Evolutionary conservation across 2,329 filamentous ascomycete genomes (phyloP), one percentile per base, ranked within the genome.

Genomic region (Colletotrichum sp.): DNA sequence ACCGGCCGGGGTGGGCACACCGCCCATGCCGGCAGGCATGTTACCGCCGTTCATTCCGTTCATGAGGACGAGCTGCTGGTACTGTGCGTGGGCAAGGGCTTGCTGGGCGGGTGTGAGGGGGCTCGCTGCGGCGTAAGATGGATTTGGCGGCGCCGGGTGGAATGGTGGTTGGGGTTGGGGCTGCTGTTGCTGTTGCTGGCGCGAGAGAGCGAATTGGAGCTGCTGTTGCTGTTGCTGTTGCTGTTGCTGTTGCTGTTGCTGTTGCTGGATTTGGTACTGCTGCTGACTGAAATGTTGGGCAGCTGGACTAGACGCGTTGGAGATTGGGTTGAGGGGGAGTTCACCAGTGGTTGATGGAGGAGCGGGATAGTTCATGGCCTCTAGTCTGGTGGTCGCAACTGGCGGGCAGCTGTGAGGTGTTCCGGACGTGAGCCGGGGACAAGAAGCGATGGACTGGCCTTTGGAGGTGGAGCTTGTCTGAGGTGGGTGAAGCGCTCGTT

Each of bases 1-100:
- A 62, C 91, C 91, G 21, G 91, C 91, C n/a, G 91, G 91, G 18
- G 90, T 91, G 16, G 91, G 90, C 58, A 88, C 86, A 27, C 72
- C 72, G 62, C 87, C 85, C 71, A 88, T 86, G 73, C 85, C 86
- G 36, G 83, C 83, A 33, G 84, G 82, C 83, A 87, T 84, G 77
- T 84, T 86, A 76, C 81, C 83, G 78, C 86, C 87, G 77, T 88
- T 88, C 78, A 87, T 84, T 74, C 86, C 86, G 80, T 88, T 88
- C 86, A 88, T 88, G 72, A 75, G 66, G 71, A 72, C 70, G 36
- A 73, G 61, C 63, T 78, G 77, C 33, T 74, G 76, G 51, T 76
- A 76, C 38, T 77, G 72, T 21, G 72, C 72, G 70, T 74, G 70
- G n/a, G 70, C 72, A 43, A 66, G 27, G 38, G 67, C 70, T 73